Conservation (phyloP, 2,329 filamentous ascomycete species). For the Penicillium sp. region DNA sequence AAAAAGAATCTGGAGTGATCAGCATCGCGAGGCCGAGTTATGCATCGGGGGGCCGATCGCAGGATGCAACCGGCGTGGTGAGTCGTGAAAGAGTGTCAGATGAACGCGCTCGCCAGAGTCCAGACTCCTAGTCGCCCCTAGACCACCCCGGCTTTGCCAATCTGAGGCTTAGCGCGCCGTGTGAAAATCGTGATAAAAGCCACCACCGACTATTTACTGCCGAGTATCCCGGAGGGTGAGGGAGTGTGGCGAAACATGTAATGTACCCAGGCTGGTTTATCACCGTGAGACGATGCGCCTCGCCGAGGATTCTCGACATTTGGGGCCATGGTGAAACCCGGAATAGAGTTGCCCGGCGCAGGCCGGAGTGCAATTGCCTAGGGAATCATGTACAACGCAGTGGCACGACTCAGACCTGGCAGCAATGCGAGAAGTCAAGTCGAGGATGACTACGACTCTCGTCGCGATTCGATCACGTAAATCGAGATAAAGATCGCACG, state of each 20-base stretch:
- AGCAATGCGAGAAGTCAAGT: no score
- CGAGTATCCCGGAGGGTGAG: slow-evolving; percentile 9
- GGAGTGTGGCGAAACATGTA: background rate
- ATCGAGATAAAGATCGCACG: no score
- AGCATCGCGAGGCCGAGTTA: slow-evolving; percentile 6
- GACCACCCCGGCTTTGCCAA: slow-evolving; percentile 4
- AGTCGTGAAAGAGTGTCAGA: slow-evolving; percentile 11
- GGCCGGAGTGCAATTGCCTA: no score
- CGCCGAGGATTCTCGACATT: slow-evolving; percentile 8
- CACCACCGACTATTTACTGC: slow-evolving; percentile 3
- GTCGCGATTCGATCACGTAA: no score
- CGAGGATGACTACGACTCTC: no score
- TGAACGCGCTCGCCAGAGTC: slow-evolving; percentile 12
- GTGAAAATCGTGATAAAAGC: background rate
- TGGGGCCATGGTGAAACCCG: slow-evolving; percentile 18
- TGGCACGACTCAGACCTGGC: no score
- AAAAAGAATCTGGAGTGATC: slow-evolving; percentile 14
- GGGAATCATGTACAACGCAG: no score
- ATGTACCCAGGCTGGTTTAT: no score
- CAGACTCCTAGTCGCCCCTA: no score
- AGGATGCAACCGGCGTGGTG: no score
- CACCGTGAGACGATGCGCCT: no score
- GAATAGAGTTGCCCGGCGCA: slow-evolving; percentile 10
- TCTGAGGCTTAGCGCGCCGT: slow-evolving; percentile 7
- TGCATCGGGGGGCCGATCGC: slow-evolving; percentile 8